A percentile compares a stretch with the other conserved stretches of the same genome.
These are phyloP conservation scores for Quercus cerris DNA, from an alignment of 306 rosid species.

Conservation along the genomic window DNA sequence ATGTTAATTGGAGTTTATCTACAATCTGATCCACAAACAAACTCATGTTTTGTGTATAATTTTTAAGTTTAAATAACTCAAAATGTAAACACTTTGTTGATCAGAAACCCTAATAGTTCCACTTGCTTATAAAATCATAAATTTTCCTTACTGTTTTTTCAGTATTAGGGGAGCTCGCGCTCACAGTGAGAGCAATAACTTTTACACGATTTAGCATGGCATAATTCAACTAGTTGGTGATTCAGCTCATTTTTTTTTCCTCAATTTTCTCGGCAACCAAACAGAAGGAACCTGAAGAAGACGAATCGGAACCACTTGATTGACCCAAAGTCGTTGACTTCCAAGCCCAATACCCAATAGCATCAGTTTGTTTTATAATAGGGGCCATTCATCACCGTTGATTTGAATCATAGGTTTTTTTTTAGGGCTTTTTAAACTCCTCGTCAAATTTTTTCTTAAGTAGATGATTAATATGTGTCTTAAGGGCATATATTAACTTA, in stretches of 20 bases:
- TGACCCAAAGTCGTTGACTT: not conserved
- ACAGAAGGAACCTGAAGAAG: not conserved
- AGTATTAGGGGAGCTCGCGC: too few relatives aligned
- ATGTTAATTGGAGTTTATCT: too few relatives aligned
- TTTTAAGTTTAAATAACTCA: too few relatives aligned
- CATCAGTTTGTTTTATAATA: not conserved
- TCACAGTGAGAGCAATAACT: not conserved
- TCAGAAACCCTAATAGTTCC: not conserved
- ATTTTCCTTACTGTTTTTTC: not conserved
- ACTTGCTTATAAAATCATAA: too few relatives aligned
- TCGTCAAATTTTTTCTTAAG: too few relatives aligned
- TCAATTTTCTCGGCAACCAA: not conserved
- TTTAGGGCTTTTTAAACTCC: too few relatives aligned
- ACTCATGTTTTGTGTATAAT: too few relatives aligned
- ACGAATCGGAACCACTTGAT: not conserved
- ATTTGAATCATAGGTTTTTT: too few relatives aligned
- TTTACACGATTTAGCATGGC: too few relatives aligned
- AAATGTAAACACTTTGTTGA: not conserved
- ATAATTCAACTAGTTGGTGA: not conserved
- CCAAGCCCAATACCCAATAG: not conserved
- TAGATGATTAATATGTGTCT: rapidly evolving
- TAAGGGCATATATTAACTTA: too few relatives aligned
- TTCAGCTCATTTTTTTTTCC: not conserved
- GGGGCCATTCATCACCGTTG: too few relatives aligned
- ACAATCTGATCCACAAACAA: too few relatives aligned